Evolutionary conservation across 2,329 filamentous ascomycete species (phyloP).

Genomic region (Colletotrichum sp.): DNA sequence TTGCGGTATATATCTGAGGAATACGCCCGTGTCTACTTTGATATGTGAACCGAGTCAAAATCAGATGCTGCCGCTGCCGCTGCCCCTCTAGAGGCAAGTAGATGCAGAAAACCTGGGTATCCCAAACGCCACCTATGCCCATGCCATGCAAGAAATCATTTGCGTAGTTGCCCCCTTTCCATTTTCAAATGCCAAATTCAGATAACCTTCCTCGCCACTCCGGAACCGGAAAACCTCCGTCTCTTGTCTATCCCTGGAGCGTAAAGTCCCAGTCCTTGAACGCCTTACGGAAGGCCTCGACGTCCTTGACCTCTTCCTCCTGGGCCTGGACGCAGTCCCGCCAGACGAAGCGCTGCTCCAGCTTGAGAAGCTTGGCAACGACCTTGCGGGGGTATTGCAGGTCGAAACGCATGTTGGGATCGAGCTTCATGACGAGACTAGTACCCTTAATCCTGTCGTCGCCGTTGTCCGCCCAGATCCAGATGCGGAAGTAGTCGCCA

Average conservation of each 20-base stretch:
- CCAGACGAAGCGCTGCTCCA: constrained; percentile 85
- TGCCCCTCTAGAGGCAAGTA: neutral
- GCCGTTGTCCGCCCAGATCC: constrained; percentile 73
- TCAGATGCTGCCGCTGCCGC: neutral
- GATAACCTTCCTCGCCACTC: neutral
- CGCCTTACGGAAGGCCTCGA: constrained; percentile 76
- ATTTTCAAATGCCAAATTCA: neutral
- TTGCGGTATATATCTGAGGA: neutral
- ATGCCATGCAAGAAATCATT: neutral
- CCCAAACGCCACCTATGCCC: constrained; percentile 15
- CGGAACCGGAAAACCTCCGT: neutral
- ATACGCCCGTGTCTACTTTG: neutral
- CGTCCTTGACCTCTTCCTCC: constrained; percentile 80
- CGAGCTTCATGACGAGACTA: constrained; percentile 76
- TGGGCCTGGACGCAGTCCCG: constrained; percentile 79
- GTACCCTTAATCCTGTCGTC: constrained; percentile 65
- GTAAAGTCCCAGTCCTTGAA: constrained; percentile 92
- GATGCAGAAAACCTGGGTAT: constrained; percentile 17
- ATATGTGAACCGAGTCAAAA: neutral
- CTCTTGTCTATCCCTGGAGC: constrained; percentile 23
- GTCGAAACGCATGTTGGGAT: constrained; percentile 78
- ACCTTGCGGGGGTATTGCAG: constrained; percentile 89
- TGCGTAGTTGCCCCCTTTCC: neutral
- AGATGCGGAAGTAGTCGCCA: constrained; percentile 79
- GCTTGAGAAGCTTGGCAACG: constrained; percentile 81